Percentiles rank a stretch among this genome's conserved stretches.
phyloP scores from a whole-genome alignment of 352 stramenopile genomes.

The Peronosclerospora sorghi region DNA sequence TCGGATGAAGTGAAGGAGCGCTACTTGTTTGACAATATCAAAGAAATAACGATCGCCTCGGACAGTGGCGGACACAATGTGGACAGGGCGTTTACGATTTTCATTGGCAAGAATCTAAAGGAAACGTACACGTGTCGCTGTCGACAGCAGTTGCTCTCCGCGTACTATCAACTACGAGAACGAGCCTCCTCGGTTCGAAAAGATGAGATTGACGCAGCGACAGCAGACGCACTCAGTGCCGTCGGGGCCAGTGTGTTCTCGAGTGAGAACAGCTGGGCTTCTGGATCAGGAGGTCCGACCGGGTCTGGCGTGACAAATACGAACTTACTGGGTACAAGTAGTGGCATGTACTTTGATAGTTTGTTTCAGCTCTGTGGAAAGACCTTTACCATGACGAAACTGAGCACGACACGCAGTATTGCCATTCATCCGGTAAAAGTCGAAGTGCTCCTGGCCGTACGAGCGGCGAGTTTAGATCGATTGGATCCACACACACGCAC shows the following conservation, averaged over 20 bases:
- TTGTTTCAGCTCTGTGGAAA: constrained; percentile 80
- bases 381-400: constrained; percentile 78
- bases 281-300: constrained; percentile 12
- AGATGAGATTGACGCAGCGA: constrained; percentile 40
- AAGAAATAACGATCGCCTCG: constrained; percentile 72
- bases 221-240: constrained; percentile 28
- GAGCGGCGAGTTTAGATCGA: constrained; percentile 65
- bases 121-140: constrained; percentile 81
- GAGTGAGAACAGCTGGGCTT: constrained; percentile 22
- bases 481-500: constrained; percentile 50
- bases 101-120: constrained; percentile 78
- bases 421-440: constrained; percentile 56
- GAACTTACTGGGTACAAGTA: constrained; percentile 18
- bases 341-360: constrained; percentile 82
- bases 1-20: constrained; percentile 80
- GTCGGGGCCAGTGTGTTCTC: constrained; percentile 24
- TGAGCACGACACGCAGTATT: constrained; percentile 68
- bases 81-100: constrained; percentile 71
- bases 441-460: constrained; percentile 62
- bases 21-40: constrained; percentile 83
- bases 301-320: constrained; percentile 2
- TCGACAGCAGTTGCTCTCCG: constrained; percentile 71
- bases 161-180: constrained; percentile 79
- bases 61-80: constrained; percentile 57
- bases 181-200: constrained; percentile 62